phyloP scores from a whole-genome alignment of 768 basidiomycete species.

The Termitomyces heimii region DNA sequence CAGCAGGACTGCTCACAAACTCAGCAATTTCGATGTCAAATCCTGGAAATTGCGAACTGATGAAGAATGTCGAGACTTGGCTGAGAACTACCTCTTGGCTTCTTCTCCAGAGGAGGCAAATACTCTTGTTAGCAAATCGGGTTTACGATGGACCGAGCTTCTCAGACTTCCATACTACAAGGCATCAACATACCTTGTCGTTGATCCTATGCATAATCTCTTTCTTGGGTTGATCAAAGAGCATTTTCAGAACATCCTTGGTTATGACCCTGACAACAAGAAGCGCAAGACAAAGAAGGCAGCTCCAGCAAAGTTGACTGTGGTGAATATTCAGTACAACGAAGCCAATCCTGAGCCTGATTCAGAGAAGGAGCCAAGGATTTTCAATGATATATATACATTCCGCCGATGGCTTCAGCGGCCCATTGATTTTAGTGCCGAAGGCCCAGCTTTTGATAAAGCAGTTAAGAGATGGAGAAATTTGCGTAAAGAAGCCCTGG shows the following conservation, averaged over 20 bases:
- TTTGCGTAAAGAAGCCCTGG: background rate
- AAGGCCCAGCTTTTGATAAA: no score
- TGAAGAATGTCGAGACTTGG: background rate
- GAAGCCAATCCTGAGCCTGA: background rate
- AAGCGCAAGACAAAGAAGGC: no score
- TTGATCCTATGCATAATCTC: no score
- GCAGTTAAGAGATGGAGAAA: background rate
- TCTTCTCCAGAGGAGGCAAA: background rate
- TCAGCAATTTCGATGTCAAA: background rate
- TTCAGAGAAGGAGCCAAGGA: background rate
- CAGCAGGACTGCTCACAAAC: background rate
- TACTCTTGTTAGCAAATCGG: background rate
- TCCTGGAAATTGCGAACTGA: background rate
- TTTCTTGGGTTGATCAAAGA: no score
- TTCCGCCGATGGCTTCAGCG: background rate
- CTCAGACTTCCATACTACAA: background rate
- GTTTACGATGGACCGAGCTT: background rate
- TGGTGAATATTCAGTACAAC: background rate
- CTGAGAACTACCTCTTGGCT: background rate
- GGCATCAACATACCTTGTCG: no score
- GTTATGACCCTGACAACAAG: no score
- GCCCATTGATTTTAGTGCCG: no score
- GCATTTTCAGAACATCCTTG: no score
- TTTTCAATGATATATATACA: no score
- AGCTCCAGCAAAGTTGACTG: background rate